Percentiles rank a stretch among this genome's conserved stretches.
Evolutionary conservation across 1,284 basidiomycete genomes (phyloP).

Genomic region (Pholiota adiposa): DNA sequence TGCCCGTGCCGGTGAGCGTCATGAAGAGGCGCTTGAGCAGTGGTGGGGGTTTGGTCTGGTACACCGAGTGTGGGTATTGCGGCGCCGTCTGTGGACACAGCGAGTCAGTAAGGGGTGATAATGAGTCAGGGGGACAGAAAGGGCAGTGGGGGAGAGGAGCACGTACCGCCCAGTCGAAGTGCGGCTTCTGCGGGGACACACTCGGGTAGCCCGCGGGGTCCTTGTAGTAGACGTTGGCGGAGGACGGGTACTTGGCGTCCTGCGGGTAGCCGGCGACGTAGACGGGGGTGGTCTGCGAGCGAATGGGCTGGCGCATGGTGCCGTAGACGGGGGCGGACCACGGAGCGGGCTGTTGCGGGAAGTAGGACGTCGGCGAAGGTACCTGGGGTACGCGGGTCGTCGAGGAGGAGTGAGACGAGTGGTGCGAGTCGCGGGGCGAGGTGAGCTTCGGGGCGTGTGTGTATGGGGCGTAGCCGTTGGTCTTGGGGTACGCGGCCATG

Average conservation of each 20-base stretch:
- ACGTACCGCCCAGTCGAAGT: conserved; percentile 18
- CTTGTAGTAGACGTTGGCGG: conserved; percentile 15
- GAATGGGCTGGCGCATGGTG: conserved; percentile 14
- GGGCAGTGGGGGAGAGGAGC: conserved; percentile 9
- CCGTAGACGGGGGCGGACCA: conserved; percentile 21
- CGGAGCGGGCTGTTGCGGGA: conserved; percentile 20
- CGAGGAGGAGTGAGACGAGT: conserved; percentile 29
- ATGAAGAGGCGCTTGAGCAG: conserved; percentile 31
- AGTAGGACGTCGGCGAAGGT: conserved; percentile 25
- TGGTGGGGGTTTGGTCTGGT: conserved; percentile 28
- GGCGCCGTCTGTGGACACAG: conserved; percentile 23
- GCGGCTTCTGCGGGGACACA: conserved; percentile 10
- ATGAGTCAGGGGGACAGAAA: conserved; percentile 7
- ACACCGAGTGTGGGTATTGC: conserved; percentile 28
- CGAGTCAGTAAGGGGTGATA: conserved; percentile 13
- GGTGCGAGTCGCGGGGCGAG: conserved; percentile 27
- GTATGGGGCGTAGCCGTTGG: conserved; percentile 11
- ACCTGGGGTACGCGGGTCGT: conserved; percentile 24
- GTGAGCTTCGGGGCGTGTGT: conserved; percentile 18
- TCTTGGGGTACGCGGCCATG: conserved; percentile 6
- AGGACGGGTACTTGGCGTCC: conserved; percentile 17
- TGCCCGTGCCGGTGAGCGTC: conserved; percentile 25
- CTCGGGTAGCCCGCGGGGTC: conserved; percentile 15
- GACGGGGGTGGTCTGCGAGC: conserved; percentile 23
- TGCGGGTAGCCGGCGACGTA: conserved; percentile 20